Percentiles rank a stretch among this genome's conserved stretches.
Evolutionary conservation across 2,329 filamentous ascomycete species (phyloP).

Genomic region (Dactylellina parvicollis): DNA sequence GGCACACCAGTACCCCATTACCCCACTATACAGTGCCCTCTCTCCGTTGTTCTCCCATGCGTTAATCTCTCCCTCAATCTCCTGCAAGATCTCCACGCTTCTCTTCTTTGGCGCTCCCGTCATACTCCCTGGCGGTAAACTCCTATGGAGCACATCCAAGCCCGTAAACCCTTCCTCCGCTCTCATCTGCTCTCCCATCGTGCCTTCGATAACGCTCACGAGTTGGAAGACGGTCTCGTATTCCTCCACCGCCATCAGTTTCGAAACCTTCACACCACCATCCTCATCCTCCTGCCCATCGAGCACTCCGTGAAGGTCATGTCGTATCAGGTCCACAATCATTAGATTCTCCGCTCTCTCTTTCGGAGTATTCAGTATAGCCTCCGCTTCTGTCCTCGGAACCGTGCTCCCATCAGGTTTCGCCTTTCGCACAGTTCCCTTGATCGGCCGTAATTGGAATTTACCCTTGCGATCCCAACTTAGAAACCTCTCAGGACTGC

Average conservation of each 20-base stretch:
- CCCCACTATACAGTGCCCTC: constrained; percentile 84
- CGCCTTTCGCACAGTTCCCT: constrained; percentile 80
- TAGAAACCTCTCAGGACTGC: constrained; percentile 89
- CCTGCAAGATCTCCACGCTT: constrained; percentile 81
- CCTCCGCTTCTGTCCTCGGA: constrained; percentile 72
- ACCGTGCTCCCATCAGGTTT: constrained; percentile 74
- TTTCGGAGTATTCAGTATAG: constrained; percentile 80
- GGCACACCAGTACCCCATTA: constrained; percentile 88
- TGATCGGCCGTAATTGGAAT: constrained; percentile 90
- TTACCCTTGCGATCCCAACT: constrained; percentile 71
- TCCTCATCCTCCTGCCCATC: constrained; percentile 59
- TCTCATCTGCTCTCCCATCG: constrained; percentile 61
- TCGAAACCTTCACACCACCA: constrained; percentile 78
- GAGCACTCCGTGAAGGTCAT: constrained; percentile 76
- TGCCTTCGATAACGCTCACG: constrained; percentile 84
- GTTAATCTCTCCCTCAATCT: constrained; percentile 69
- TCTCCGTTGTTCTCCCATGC: constrained; percentile 61
- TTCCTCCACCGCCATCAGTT: constrained; percentile 86
- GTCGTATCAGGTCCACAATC: constrained; percentile 96
- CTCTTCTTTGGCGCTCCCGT: constrained; percentile 95
- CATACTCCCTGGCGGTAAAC: constrained; percentile 91
- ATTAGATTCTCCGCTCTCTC: constrained; percentile 96
- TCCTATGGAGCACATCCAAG: constrained; percentile 78
- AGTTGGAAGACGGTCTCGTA: constrained; percentile 92
- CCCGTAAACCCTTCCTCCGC: constrained; percentile 67